phyloP scores from a whole-genome alignment of 1,139 yeast genomes.

The Saccharomyces hybrid region DNA sequence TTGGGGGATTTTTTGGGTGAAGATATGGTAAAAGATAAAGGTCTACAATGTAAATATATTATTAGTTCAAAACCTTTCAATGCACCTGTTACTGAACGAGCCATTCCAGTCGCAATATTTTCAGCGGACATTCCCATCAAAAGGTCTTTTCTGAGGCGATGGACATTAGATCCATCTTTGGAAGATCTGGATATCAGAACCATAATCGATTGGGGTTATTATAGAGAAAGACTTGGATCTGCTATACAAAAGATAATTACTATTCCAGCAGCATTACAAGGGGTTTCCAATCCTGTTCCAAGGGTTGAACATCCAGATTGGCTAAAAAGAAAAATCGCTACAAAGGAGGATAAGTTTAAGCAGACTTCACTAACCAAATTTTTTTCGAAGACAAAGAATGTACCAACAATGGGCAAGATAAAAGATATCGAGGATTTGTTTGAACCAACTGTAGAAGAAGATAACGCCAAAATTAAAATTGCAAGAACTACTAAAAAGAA shows the following conservation, averaged over 20 bases:
- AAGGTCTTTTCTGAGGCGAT: conserved; percentile 62
- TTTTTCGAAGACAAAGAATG: conserved; percentile 37
- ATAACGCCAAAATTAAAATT: conserved; percentile 27
- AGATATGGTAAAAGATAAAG: conserved; percentile 94
- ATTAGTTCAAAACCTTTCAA: conserved; percentile 77
- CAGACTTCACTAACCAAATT: conserved; percentile 60
- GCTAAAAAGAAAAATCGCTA: conserved; percentile 59
- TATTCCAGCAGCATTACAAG: conserved; percentile 94
- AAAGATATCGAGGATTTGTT: conserved; percentile 81
- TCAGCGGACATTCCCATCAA: conserved; percentile 65
- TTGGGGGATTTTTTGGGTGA: conserved; percentile 94
- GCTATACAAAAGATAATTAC: conserved; percentile 92
- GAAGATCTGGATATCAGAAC: conserved; percentile 83
- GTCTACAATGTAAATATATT: conserved; percentile 90
- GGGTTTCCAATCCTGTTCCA: conserved; percentile 88
- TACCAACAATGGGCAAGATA: conserved; percentile 30
- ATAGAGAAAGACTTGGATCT: conserved; percentile 83
- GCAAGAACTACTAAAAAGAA: conserved; percentile 47
- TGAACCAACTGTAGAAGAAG: conserved; percentile 25
- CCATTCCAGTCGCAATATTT: conserved; percentile 92
- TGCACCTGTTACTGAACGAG: conserved; percentile 93
- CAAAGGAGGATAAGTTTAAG: conserved; percentile 57
- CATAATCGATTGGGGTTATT: conserved; percentile 90
- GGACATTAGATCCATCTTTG: conserved; percentile 76
- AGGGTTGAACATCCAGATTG: conserved; percentile 92